Conservation (phyloP, 345 rosid species). For the Ceriops zippeliana region DNA sequence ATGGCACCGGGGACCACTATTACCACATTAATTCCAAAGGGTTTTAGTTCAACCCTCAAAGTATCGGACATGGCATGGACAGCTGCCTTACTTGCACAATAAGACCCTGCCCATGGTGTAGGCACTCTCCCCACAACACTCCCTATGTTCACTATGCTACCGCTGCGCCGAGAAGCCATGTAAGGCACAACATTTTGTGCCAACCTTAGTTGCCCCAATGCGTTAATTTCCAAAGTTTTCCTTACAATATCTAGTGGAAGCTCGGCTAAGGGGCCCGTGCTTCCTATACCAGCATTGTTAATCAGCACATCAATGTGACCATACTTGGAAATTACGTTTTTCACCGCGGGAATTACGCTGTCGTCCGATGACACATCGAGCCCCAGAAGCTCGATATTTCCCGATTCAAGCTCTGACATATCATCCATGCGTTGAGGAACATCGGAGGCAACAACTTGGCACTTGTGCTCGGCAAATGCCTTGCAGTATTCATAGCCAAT, state of each 20-base stretch:
- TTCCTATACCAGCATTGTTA: conserved; percentile 59
- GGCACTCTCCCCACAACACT: conserved; percentile 55
- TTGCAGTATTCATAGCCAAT: conserved; percentile 63
- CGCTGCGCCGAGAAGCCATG: conserved; percentile 47
- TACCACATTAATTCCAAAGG: conserved; percentile 51
- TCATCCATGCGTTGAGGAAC: conserved; percentile 38
- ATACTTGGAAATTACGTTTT: conserved; percentile 30
- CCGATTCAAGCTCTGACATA: conserved; percentile 36
- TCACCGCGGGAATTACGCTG: conserved; percentile 37
- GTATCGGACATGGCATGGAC: conserved; percentile 52
- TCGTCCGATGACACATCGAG: conserved; percentile 55
- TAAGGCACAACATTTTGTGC: conserved; percentile 63
- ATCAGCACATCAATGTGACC: conserved; percentile 49
- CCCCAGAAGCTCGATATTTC: conserved; percentile 29
- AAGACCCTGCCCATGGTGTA: conserved; percentile 68
- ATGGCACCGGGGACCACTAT: conserved; percentile 49
- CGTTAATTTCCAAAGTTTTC: conserved; percentile 59
- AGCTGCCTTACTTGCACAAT: conserved; percentile 59
- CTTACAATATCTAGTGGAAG: conserved; percentile 38
- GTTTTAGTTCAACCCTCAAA: conserved; percentile 49
- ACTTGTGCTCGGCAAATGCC: conserved; percentile 51
- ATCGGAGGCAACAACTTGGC: conserved; percentile 54
- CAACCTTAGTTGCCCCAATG: conserved; percentile 56
- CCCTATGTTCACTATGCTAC: conserved; percentile 52
- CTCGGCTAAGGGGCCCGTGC: conserved; percentile 54